A percentile compares a stretch with the other conserved stretches of the same genome.
Conservation (phyloP, 768 basidiomycete species). For the Mrakia frigida region DNA sequence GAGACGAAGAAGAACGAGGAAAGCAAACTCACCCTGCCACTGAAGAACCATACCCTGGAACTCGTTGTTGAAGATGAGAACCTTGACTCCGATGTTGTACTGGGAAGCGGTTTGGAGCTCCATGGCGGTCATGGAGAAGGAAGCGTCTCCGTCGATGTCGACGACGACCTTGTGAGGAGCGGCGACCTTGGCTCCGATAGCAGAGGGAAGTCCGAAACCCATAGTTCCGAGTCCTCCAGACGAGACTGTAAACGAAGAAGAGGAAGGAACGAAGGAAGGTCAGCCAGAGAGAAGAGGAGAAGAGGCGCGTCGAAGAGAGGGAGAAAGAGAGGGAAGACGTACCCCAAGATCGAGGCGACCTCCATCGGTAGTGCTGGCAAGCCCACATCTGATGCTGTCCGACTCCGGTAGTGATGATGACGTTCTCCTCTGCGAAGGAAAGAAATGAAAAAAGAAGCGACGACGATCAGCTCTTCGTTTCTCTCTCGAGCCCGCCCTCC, state of each 20-base stretch:
- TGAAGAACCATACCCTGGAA: constrained; percentile 99
- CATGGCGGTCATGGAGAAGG: constrained; percentile 99
- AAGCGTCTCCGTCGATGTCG: constrained; percentile 96
- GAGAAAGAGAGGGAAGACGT: neutral
- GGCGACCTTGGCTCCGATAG: constrained; percentile 95
- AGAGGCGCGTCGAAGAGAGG: neutral
- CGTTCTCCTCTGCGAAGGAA: constrained; percentile 58
- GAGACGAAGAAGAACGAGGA: neutral
- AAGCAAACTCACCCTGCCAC: constrained; percentile 74
- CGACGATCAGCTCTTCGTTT: neutral
- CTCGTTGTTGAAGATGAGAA: constrained; percentile 87
- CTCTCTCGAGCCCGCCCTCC: neutral
- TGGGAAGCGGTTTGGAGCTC: constrained; percentile 91
- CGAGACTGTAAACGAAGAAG: constrained; percentile 31
- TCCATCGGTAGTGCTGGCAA: constrained; percentile 90
- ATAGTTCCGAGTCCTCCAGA: constrained; percentile 56
- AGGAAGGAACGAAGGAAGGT: neutral
- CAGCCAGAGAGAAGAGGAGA: neutral
- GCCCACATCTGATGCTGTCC: constrained; percentile 99
- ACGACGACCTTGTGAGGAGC: constrained; percentile 87
- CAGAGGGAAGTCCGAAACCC: constrained; percentile 93
- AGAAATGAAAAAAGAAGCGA: neutral
- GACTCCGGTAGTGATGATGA: constrained; percentile 87
- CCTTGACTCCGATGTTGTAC: constrained; percentile 89
- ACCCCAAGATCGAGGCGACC: constrained; percentile 69